phyloP scores from a whole-genome alignment of 2,329 filamentous ascomycete species.

The Fusarium piperis region DNA sequence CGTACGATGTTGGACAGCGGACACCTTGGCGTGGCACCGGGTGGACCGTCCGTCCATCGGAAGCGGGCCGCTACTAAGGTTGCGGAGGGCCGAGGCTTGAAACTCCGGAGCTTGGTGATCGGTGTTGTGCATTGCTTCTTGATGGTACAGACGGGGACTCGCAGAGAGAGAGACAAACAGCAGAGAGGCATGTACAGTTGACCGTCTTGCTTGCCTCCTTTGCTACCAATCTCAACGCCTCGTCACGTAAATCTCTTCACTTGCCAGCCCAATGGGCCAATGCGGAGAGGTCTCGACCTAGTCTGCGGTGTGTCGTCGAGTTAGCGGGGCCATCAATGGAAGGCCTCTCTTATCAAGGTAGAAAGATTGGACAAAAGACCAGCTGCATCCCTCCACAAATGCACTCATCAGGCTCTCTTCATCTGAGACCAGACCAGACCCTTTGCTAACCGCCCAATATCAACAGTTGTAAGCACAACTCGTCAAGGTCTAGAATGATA shows the following conservation, averaged over 20 bases:
- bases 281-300: not conserved
- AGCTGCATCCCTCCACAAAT: not conserved
- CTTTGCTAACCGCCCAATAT: not conserved
- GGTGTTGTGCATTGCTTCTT: not conserved
- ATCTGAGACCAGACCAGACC: not conserved
- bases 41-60: constrained; percentile 39
- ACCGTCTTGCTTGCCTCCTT: not conserved
- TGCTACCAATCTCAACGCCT: not conserved
- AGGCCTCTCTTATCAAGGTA: not conserved
- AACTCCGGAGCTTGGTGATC: constrained; percentile 9
- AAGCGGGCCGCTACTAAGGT: constrained; percentile 37
- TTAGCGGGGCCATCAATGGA: not conserved
- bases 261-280: not conserved
- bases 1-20: constrained; percentile 37
- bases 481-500: not conserved
- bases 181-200: not conserved
- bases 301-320: not conserved
- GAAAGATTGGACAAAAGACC: not conserved
- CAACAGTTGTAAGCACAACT: not conserved
- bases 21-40: constrained; percentile 30
- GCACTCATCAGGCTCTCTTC: not conserved
- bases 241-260: not conserved
- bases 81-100: constrained; percentile 11
- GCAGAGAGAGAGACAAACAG: not conserved
- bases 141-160: not conserved